A percentile compares a stretch with the other conserved stretches of the same genome.
Conservation (phyloP, 345 rosid species). For the Moringa oleifera region DNA sequence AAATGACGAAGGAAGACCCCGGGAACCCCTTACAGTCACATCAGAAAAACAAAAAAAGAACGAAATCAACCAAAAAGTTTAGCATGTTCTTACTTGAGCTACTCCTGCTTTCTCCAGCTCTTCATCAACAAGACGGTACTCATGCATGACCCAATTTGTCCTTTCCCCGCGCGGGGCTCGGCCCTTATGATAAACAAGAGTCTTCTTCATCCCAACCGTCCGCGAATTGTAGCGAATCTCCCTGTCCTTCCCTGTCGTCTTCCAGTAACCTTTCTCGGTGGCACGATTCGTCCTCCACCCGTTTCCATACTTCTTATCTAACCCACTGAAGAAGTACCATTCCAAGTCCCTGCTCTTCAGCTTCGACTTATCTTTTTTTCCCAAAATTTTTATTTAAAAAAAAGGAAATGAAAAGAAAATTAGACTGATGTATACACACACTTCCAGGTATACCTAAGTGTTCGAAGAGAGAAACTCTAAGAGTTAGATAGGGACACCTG, state of each 20-base stretch:
- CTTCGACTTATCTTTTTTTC: slow-evolving; percentile 54
- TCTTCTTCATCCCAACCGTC: slow-evolving; percentile 91
- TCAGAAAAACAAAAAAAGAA: background rate
- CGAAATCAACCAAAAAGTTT: background rate
- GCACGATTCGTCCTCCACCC: slow-evolving; percentile 92
- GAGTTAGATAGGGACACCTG: slow-evolving; percentile 32
- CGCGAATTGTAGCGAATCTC: slow-evolving; percentile 37
- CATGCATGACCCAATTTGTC: slow-evolving; percentile 97
- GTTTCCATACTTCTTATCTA: slow-evolving; percentile 82
- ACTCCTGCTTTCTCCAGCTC: slow-evolving; percentile 50
- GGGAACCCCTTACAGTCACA: background rate
- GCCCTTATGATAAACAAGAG: slow-evolving; percentile 85
- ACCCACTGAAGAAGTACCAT: slow-evolving; percentile 85
- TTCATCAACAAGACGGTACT: slow-evolving; percentile 69
- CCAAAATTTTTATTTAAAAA: no score
- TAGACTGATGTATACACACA: no score
- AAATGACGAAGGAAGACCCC: slow-evolving; percentile 4
- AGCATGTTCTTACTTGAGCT: slow-evolving; percentile 47
- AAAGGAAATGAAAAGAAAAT: no score
- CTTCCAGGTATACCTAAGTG: no score
- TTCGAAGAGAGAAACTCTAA: no score
- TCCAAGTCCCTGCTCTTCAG: slow-evolving; percentile 85
- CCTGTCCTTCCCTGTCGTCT: slow-evolving; percentile 93
- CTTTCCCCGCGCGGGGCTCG: slow-evolving; percentile 88
- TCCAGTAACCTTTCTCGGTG: slow-evolving; percentile 93